phyloP scores from a whole-genome alignment of 176 grass and related monocot species.

The Metroxylon sagu region DNA sequence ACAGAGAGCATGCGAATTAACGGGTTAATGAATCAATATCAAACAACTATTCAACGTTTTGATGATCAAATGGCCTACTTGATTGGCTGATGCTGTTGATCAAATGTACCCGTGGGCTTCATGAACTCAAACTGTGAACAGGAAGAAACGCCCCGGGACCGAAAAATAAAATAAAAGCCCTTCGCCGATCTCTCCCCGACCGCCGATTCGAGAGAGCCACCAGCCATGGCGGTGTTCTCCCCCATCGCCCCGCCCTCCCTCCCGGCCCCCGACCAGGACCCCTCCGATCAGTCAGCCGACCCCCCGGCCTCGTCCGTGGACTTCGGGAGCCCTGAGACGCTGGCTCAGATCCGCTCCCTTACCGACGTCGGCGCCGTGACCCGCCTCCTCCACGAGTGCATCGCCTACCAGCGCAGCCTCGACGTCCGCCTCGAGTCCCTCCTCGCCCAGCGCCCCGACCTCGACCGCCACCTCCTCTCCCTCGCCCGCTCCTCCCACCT shows the following conservation, averaged over 20 bases:
- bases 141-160: no score
- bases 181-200: no score
- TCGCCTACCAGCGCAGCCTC: conserved; percentile 78
- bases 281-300: conserved; percentile 4
- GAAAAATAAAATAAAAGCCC: no score
- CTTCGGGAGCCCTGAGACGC: conserved; percentile 49
- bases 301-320: conserved; percentile 26
- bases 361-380: conserved; percentile 73
- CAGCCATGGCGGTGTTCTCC: conserved; percentile 26
- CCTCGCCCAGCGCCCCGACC: conserved; percentile 62
- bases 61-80: no score
- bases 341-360: conserved; percentile 50
- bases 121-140: no score
- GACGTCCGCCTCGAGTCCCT: conserved; percentile 63
- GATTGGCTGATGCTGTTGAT: no score
- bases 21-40: no score
- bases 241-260: conserved; percentile 23
- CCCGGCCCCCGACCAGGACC: conserved; percentile 9
- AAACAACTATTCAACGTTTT: no score
- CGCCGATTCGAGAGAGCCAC: no score
- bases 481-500: conserved; percentile 61
- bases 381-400: conserved; percentile 74
- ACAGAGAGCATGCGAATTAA: no score
- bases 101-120: no score
- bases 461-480: conserved; percentile 49